These are phyloP conservation scores for Tephrocybe rancida DNA, from an alignment of 768 basidiomycete species.

Conservation along the genomic window DNA sequence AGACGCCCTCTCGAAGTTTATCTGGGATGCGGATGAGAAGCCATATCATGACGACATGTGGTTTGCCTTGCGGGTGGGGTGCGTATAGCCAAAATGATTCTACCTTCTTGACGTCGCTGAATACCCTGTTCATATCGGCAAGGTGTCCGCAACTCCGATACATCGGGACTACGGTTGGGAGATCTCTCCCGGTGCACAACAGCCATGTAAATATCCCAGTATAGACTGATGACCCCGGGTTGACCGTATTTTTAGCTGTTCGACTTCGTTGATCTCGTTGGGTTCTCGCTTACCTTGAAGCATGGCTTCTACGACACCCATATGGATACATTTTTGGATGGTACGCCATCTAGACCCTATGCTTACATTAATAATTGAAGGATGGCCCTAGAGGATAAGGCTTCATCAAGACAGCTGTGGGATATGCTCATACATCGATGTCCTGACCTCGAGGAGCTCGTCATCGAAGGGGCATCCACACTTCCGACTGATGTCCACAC, in stretches of 20 bases:
- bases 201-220: conserved; percentile 58
- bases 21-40: conserved; percentile 74
- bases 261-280: conserved; percentile 62
- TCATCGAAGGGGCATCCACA: conserved; percentile 54
- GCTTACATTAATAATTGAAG: neutral
- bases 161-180: conserved; percentile 64
- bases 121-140: conserved; percentile 1
- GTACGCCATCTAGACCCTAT: conserved; percentile 32
- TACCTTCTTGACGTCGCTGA: conserved; percentile 5
- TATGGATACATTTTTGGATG: conserved; percentile 55
- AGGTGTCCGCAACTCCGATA: conserved; percentile 71
- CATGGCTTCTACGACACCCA: conserved; percentile 66
- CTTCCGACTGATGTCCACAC: conserved; percentile 57
- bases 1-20: conserved; percentile 67
- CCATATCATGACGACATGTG: conserved; percentile 76
- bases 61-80: conserved; percentile 73
- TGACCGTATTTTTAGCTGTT: conserved; percentile 50
- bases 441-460: conserved; percentile 67
- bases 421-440: conserved; percentile 69
- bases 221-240: conserved; percentile 2
- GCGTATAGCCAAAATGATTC: conserved; percentile 14
- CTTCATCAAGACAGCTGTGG: conserved; percentile 59
- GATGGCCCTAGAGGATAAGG: conserved; percentile 45
- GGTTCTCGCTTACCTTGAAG: conserved; percentile 64
- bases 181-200: conserved; percentile 52